phyloP scores from a whole-genome alignment of 139 green algal species.

The Astrephomene gubernaculifera region DNA sequence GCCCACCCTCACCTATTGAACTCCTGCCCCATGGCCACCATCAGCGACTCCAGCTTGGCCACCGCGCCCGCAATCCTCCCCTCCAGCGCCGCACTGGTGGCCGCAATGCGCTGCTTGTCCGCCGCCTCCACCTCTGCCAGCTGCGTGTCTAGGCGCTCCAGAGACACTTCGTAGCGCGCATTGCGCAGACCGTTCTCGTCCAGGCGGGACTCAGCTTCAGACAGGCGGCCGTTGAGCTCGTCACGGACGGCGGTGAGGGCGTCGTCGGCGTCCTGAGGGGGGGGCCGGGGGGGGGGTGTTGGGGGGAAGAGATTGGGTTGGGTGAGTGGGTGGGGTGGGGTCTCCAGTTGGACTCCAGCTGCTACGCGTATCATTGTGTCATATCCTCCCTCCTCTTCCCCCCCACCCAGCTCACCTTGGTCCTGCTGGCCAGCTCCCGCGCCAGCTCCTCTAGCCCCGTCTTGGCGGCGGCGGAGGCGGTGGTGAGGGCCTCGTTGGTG shows the following conservation, averaged over 20 bases:
- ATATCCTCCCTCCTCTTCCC: not conserved
- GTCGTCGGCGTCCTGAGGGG: not conserved
- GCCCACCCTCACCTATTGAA: not conserved
- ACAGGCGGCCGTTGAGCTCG: not conserved
- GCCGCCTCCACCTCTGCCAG: not conserved
- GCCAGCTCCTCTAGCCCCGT: not conserved
- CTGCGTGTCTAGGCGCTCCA: too few relatives aligned
- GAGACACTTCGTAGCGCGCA: too few relatives aligned
- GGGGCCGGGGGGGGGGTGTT: not conserved
- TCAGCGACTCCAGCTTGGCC: not conserved
- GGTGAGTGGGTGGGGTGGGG: not conserved
- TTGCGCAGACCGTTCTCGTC: too few relatives aligned
- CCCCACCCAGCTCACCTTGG: not conserved
- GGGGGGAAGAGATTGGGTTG: not conserved
- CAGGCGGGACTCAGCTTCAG: too few relatives aligned
- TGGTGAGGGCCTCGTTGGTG: not conserved
- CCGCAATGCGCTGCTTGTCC: not conserved
- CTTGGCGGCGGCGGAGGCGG: not conserved
- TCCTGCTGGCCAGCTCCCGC: not conserved
- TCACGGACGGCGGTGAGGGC: not conserved
- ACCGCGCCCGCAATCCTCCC: not conserved
- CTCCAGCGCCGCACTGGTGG: not conserved
- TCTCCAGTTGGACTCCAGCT: not conserved
- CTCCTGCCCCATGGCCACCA: constrained; percentile 13
- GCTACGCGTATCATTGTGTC: not conserved